phyloP scores from a whole-genome alignment of 352 stramenopile genomes.

The Pseudoperonospora humuli region DNA sequence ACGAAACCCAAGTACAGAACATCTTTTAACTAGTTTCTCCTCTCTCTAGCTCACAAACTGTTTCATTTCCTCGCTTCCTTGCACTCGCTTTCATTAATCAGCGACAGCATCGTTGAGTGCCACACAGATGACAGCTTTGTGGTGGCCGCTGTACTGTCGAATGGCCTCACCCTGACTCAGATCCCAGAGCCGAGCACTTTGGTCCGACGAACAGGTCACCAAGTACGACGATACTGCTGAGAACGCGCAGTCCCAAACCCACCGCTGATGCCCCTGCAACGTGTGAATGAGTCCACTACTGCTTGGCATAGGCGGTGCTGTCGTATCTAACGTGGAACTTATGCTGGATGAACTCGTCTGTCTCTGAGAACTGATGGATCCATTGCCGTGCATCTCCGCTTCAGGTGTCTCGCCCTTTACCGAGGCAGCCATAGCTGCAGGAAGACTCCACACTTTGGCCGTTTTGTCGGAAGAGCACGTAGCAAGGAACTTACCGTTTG shows the following conservation, averaged over 20 bases:
- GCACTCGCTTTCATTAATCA: slow-evolving; percentile 23
- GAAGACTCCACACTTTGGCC: slow-evolving; percentile 85
- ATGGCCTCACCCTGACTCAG: slow-evolving; percentile 85
- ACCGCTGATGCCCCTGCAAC: slow-evolving; percentile 88
- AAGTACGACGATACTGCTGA: slow-evolving; percentile 96
- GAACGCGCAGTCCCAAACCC: slow-evolving; percentile 98
- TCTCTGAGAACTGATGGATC: slow-evolving; percentile 26
- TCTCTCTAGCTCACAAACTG: neutral
- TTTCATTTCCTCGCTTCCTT: neutral
- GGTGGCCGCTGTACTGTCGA: slow-evolving; percentile 84
- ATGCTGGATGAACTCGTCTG: slow-evolving; percentile 25
- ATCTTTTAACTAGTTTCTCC: neutral
- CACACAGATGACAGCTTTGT: slow-evolving; percentile 87
- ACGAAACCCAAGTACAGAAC: slow-evolving; percentile 6
- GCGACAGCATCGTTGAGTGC: slow-evolving; percentile 80
- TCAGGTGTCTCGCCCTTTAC: slow-evolving; percentile 11
- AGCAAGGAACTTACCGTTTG: slow-evolving; percentile 81
- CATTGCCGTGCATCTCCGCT: slow-evolving; percentile 23
- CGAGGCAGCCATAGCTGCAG: slow-evolving; percentile 20
- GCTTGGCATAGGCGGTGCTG: slow-evolving; percentile 17
- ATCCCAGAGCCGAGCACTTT: slow-evolving; percentile 96
- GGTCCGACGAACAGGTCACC: slow-evolving; percentile 94
- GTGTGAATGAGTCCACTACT: slow-evolving; percentile 62
- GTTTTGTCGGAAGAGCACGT: slow-evolving; percentile 92
- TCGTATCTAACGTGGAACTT: slow-evolving; percentile 20